These are phyloP conservation scores for Pholiota microspora DNA, from an alignment of 768 basidiomycete species.

Conservation along the genomic window DNA sequence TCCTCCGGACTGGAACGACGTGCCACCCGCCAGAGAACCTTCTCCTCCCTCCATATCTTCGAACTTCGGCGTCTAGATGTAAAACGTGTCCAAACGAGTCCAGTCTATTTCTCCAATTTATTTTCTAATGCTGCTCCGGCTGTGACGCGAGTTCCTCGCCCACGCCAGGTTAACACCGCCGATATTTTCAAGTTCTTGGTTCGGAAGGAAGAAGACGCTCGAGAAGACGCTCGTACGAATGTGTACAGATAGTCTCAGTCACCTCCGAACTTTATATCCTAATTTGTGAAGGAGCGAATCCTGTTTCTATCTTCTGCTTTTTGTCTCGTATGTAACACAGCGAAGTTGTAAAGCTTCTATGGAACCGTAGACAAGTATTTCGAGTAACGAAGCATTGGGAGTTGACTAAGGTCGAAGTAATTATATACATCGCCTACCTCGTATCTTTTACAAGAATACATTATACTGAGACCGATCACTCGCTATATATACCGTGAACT, in stretches of 20 bases:
- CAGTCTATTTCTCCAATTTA: too few relatives aligned
- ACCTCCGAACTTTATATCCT: background rate
- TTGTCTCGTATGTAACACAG: background rate
- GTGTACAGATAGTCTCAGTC: too few relatives aligned
- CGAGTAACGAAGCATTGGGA: background rate
- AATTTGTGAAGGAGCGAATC: background rate
- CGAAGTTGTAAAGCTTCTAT: background rate
- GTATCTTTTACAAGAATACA: slow-evolving; percentile 2
- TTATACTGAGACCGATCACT: background rate
- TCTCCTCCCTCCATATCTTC: background rate
- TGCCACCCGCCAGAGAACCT: background rate
- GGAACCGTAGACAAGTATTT: background rate
- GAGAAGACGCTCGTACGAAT: too few relatives aligned
- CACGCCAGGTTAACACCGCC: too few relatives aligned
- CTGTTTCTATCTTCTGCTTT: background rate
- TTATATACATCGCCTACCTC: background rate
- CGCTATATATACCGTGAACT: background rate
- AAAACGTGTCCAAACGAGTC: background rate
- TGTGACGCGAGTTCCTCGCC: too few relatives aligned
- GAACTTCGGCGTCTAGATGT: background rate
- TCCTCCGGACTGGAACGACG: background rate
- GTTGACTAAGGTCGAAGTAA: too few relatives aligned
- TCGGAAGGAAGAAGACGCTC: too few relatives aligned
- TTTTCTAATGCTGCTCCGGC: too few relatives aligned
- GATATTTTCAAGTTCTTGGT: too few relatives aligned